A percentile compares a stretch with the other conserved stretches of the same genome.
phyloP scores from a whole-genome alignment of 75 land plant species.

The Selaginella tamariscina region DNA sequence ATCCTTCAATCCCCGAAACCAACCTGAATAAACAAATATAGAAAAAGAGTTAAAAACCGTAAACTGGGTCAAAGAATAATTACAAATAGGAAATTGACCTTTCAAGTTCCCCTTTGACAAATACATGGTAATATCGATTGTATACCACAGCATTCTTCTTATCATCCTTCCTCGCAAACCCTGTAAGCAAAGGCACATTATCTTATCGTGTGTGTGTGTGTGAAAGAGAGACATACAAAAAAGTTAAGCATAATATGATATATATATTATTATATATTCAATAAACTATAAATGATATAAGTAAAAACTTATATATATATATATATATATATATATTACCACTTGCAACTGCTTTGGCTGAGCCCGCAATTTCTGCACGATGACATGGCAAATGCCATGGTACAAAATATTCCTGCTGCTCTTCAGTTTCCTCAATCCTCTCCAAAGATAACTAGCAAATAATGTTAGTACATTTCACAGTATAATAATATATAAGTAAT shows the following conservation, averaged over 20 bases:
- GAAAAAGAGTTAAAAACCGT: background rate
- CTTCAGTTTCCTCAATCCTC: background rate
- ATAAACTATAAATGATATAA: too few relatives aligned
- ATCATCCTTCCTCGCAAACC: constrained; percentile 86
- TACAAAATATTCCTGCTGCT: constrained; percentile 88
- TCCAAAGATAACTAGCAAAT: background rate
- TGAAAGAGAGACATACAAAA: too few relatives aligned
- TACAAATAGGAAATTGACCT: constrained; percentile 31
- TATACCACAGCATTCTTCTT: constrained; percentile 88
- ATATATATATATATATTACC: too few relatives aligned
- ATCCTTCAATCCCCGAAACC: constrained; percentile 43
- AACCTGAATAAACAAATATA: constrained; percentile 37
- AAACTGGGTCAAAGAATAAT: too few relatives aligned
- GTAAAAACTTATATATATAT: too few relatives aligned
- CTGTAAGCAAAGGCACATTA: too few relatives aligned
- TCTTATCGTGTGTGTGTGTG: too few relatives aligned
- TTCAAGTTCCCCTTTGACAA: constrained; percentile 86
- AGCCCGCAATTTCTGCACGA: constrained; percentile 87
- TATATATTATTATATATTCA: too few relatives aligned
- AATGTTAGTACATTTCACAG: too few relatives aligned
- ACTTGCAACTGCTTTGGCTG: constrained; percentile 69
- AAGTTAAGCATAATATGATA: too few relatives aligned
- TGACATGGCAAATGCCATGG: constrained; percentile 99
- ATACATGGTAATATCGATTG: constrained; percentile 94
- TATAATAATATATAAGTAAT: too few relatives aligned